Evolutionary conservation across 2,329 filamentous ascomycete genomes (phyloP).

Genomic region (Penicillium verrucosum): DNA sequence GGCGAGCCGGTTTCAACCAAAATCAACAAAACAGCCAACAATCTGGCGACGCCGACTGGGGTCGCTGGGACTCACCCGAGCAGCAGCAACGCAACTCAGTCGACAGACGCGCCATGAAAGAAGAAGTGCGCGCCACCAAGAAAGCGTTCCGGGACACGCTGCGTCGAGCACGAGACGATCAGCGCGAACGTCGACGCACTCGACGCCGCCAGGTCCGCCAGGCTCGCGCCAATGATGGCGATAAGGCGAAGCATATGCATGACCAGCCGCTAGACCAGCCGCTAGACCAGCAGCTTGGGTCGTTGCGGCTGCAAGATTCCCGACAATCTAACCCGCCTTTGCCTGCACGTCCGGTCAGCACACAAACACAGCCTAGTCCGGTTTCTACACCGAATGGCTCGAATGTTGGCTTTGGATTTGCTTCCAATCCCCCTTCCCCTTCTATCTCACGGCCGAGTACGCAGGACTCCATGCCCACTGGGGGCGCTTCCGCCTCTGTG

Average conservation of each 20-base stretch:
- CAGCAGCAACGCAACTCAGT: constrained; percentile 30
- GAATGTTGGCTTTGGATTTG: not conserved
- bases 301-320: not conserved
- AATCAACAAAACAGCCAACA: constrained; percentile 1
- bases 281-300: constrained; percentile 14
- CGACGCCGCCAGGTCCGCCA: constrained; percentile 26
- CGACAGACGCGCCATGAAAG: constrained; percentile 34
- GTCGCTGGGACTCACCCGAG: constrained; percentile 38
- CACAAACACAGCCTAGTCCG: not conserved
- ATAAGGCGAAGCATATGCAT: not conserved
- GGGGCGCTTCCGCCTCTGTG: not conserved
- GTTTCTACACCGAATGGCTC: not conserved
- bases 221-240: constrained; percentile 3
- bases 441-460: constrained; percentile 10
- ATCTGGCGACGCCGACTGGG: constrained; percentile 27
- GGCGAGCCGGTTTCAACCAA: constrained; percentile 22
- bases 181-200: constrained; percentile 28
- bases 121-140: constrained; percentile 37
- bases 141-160: constrained; percentile 38
- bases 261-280: constrained; percentile 16
- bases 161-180: constrained; percentile 36
- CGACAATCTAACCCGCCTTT: not conserved
- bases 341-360: constrained; percentile 3
- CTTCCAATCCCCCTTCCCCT: not conserved
- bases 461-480: constrained; percentile 12